Conservation (phyloP, 805 yeast genomes). For the Zygoascus bituminiphila region DNA sequence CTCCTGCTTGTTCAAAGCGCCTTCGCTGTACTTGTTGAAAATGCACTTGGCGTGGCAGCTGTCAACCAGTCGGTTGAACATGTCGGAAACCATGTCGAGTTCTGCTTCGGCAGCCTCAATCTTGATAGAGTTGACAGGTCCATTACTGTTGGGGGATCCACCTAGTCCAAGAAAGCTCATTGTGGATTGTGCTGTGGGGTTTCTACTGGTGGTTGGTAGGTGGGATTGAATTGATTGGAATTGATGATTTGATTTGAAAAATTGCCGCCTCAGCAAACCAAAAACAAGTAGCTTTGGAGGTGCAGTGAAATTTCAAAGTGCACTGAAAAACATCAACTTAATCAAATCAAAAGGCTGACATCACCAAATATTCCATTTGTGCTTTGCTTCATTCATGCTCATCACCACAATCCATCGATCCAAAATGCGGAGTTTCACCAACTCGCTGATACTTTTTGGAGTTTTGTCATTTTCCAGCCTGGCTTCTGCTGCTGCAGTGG, state of each 20-base stretch:
- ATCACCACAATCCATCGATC: no score
- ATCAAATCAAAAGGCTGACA: neutral
- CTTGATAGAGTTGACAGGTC: conserved; percentile 27
- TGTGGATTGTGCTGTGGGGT: conserved; percentile 4
- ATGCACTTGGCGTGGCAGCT: conserved; percentile 87
- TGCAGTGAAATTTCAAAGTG: no score
- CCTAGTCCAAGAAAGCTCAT: conserved; percentile 44
- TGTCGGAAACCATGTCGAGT: conserved; percentile 92
- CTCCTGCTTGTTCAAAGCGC: conserved; percentile 71
- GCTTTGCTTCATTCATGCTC: neutral
- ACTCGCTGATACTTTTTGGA: neutral
- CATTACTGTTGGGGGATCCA: conserved; percentile 36
- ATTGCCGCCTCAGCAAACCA: no score
- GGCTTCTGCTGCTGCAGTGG: neutral
- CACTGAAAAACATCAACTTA: no score
- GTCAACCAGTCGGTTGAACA: conserved; percentile 87
- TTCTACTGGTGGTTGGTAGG: neutral
- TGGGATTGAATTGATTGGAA: neutral
- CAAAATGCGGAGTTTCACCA: neutral
- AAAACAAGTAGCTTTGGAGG: no score
- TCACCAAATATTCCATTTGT: neutral
- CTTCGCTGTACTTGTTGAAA: conserved; percentile 51
- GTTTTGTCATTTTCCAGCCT: neutral
- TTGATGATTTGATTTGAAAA: neutral
- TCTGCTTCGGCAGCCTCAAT: conserved; percentile 87